Conservation (phyloP, 202 grass and related monocot species). For the Sporobolus alterniflorus region DNA sequence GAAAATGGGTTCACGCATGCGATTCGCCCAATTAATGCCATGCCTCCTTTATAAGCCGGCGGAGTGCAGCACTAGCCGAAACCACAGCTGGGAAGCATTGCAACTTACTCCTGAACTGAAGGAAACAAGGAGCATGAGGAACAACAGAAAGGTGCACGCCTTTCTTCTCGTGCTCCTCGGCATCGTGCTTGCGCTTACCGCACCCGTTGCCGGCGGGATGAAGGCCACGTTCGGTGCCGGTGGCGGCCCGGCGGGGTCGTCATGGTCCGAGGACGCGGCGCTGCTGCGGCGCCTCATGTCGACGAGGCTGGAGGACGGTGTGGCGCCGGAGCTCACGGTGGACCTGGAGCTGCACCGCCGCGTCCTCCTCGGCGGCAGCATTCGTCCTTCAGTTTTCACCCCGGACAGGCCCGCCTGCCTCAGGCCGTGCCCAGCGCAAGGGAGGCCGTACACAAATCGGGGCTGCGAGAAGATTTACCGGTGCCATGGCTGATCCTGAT, state of each 20-base stretch:
- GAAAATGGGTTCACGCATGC: neutral
- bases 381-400: no score
- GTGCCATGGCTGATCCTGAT: neutral
- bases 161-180: neutral
- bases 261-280: neutral
- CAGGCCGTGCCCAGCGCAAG: neutral
- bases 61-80: neutral
- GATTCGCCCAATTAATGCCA: neutral
- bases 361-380: neutral
- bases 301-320: conserved; percentile 14
- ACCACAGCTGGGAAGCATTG: neutral
- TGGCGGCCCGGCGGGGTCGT: no score
- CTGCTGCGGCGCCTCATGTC: neutral
- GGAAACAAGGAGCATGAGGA: neutral
- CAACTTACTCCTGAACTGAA: neutral
- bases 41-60: neutral
- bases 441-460: conserved; percentile 6
- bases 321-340: conserved; percentile 27
- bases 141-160: neutral
- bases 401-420: neutral
- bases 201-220: neutral
- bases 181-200: neutral
- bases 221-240: neutral
- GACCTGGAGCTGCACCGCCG: conserved; percentile 40
- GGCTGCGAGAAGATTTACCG: neutral